Evolutionary conservation across 1,139 yeast species (phyloP).

Genomic region (Yamadazyma aaseri): DNA sequence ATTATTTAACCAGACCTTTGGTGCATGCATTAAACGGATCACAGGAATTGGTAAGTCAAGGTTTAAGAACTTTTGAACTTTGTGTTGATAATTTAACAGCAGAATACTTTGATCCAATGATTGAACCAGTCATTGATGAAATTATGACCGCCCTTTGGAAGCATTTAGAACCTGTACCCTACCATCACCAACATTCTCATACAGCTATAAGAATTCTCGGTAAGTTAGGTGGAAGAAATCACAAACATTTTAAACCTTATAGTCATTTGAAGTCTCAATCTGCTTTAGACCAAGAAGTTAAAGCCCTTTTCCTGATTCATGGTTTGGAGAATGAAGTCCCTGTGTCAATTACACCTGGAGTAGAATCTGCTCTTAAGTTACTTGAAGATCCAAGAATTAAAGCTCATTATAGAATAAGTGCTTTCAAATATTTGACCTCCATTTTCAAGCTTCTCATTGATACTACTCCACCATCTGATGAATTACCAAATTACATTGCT

Average conservation of each 20-base stretch:
- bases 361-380: constrained; percentile 66
- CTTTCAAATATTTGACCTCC: constrained; percentile 69
- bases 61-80: constrained; percentile 88
- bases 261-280: constrained; percentile 57
- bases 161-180: constrained; percentile 88
- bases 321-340: constrained; percentile 65
- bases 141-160: constrained; percentile 93
- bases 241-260: constrained; percentile 78
- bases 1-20: constrained; percentile 83
- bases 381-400: constrained; percentile 68
- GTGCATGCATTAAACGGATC: constrained; percentile 89
- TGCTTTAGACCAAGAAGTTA: constrained; percentile 64
- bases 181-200: constrained; percentile 90
- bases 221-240: constrained; percentile 92
- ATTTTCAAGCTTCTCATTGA: constrained; percentile 71
- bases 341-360: constrained; percentile 79
- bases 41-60: constrained; percentile 91
- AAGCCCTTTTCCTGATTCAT: constrained; percentile 66
- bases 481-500: constrained; percentile 45
- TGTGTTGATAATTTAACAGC: constrained; percentile 97
- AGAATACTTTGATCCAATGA: constrained; percentile 93
- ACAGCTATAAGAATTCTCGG: constrained; percentile 92
- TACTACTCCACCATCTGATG: constrained; percentile 59
- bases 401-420: constrained; percentile 68
- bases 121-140: constrained; percentile 92